Conservation (phyloP, 2,329 filamentous ascomycete genomes). For the Monosporascus sp. region DNA sequence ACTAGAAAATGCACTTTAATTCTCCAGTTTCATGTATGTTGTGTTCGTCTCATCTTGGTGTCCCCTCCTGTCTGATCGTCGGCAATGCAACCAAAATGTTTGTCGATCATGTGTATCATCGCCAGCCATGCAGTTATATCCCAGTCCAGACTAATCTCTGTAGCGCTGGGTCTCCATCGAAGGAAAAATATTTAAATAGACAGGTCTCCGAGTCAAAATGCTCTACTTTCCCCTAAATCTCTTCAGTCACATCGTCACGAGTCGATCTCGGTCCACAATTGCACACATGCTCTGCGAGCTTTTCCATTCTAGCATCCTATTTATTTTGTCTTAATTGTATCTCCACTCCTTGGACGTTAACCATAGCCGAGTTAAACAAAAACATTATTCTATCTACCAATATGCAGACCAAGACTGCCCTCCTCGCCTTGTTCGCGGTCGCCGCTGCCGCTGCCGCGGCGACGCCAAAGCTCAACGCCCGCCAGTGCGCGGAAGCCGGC, state of each 20-base stretch:
- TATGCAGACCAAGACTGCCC: slow-evolving; percentile 16
- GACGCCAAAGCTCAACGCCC: slow-evolving; percentile 3
- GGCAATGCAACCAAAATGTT: too few relatives aligned
- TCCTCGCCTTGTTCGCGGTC: slow-evolving; percentile 13
- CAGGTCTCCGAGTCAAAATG: too few relatives aligned
- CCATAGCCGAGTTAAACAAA: background rate
- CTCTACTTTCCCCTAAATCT: too few relatives aligned
- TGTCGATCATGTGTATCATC: too few relatives aligned
- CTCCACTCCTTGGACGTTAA: background rate
- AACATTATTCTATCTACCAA: background rate
- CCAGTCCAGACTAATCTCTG: too few relatives aligned
- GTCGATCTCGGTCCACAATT: slow-evolving; percentile 10
- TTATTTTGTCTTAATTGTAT: background rate
- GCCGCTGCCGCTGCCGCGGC: slow-evolving; percentile 5
- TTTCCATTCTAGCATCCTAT: slow-evolving; percentile 10
- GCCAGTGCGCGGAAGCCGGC: slow-evolving; percentile 9
- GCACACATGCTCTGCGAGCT: slow-evolving; percentile 14
- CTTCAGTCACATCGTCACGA: slow-evolving; percentile 9
- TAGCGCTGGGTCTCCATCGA: too few relatives aligned
- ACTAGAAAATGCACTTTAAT: too few relatives aligned
- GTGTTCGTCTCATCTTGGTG: too few relatives aligned
- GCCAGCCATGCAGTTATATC: too few relatives aligned
- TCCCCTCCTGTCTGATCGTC: too few relatives aligned
- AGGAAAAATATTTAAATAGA: too few relatives aligned
- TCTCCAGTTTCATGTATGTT: too few relatives aligned